Conservation (phyloP, 2,329 filamentous ascomycete species). For the Beauveria varroae region DNA sequence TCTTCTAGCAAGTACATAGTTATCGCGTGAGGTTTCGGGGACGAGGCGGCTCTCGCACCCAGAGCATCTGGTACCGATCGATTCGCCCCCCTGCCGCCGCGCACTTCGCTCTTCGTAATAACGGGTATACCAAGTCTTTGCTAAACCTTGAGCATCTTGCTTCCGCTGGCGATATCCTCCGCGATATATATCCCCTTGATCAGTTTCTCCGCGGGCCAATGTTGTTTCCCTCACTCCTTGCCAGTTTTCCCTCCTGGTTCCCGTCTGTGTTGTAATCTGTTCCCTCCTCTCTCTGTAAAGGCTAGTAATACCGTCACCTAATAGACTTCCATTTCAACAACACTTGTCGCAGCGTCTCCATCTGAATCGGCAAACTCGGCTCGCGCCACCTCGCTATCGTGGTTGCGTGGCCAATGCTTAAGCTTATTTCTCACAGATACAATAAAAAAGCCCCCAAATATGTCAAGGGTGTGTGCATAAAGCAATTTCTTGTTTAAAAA, state of each 20-base stretch:
- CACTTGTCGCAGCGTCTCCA: not conserved
- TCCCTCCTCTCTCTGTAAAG: not conserved
- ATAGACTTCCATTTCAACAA: not conserved
- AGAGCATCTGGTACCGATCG: not conserved
- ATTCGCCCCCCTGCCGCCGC: not conserved
- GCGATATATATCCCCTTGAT: not conserved
- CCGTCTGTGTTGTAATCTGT: too few species aligned
- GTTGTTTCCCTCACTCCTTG: not conserved
- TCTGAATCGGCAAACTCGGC: conserved; percentile 4
- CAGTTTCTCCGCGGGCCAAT: too few species aligned
- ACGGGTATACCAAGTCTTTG: not conserved
- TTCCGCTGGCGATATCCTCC: not conserved
- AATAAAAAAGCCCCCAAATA: not conserved
- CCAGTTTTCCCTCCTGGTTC: not conserved
- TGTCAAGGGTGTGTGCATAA: not conserved
- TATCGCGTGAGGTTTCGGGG: not conserved
- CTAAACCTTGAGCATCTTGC: too few species aligned
- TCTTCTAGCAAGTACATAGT: too few species aligned
- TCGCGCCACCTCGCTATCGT: not conserved
- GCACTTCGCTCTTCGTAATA: not conserved
- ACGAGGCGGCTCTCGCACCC: not conserved
- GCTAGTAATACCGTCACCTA: not conserved
- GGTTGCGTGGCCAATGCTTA: conserved; percentile 2
- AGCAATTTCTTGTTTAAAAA: not conserved
- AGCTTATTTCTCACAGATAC: conserved; percentile 7